A percentile compares a stretch with the other conserved stretches of the same genome.
Conservation (phyloP, 2,329 filamentous ascomycete genomes). For the Aureobasidium vineae region DNA sequence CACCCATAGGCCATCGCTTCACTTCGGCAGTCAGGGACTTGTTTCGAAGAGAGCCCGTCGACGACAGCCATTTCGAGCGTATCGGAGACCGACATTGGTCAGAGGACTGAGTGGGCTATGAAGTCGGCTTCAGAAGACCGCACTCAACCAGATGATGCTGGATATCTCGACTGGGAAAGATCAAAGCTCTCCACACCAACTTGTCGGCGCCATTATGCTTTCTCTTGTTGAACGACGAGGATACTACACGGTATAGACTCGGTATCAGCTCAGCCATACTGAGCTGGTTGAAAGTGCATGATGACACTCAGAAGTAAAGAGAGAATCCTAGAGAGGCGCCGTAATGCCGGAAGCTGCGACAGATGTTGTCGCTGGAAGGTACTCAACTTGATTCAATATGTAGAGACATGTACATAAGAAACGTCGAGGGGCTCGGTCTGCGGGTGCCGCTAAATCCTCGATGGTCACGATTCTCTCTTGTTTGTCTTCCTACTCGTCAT, state of each 20-base stretch:
- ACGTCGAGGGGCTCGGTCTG: background rate
- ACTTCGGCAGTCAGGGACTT: slow-evolving; percentile 33
- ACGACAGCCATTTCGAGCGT: slow-evolving; percentile 32
- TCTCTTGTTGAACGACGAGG: background rate
- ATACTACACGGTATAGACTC: background rate
- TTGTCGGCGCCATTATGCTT: background rate
- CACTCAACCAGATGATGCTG: background rate
- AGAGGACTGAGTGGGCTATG: slow-evolving; percentile 31
- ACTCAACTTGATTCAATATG: background rate
- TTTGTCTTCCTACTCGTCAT: background rate
- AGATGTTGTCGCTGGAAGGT: background rate
- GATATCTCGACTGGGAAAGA: too few relatives aligned
- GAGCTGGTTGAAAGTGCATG: background rate
- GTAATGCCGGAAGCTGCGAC: background rate
- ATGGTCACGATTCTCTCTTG: background rate
- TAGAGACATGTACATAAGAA: background rate
- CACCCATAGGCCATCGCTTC: slow-evolving; percentile 31
- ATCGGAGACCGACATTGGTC: slow-evolving; percentile 37
- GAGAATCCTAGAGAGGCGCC: background rate
- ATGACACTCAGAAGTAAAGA: background rate
- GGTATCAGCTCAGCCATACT: background rate
- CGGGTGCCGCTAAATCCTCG: background rate
- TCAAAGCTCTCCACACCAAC: background rate
- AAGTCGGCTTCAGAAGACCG: background rate
- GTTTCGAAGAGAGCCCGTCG: slow-evolving; percentile 33